Evolutionary conservation across 495 filamentous ascomycete species (phyloP).

Genomic region (Schizothecium vesticola): DNA sequence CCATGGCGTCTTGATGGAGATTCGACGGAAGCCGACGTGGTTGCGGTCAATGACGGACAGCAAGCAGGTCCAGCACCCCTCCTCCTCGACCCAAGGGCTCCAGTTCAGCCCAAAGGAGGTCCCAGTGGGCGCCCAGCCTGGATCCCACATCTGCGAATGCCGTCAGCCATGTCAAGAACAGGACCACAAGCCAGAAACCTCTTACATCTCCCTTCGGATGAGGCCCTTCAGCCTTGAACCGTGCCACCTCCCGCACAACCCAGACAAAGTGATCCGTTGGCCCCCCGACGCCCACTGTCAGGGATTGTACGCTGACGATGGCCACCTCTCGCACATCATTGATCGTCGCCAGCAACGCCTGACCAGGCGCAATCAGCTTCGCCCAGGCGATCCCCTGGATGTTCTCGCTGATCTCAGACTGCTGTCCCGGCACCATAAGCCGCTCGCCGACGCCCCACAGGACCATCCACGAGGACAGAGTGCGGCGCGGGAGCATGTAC

Average conservation of each 20-base stretch:
- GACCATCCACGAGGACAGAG: slow-evolving; percentile 29
- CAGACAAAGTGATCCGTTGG: slow-evolving; percentile 27
- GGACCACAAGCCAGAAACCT: neutral
- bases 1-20: slow-evolving; percentile 29
- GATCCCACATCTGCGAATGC: slow-evolving; percentile 24
- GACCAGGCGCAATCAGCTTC: slow-evolving; percentile 30
- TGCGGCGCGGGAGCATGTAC: slow-evolving; percentile 25
- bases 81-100: slow-evolving; percentile 37
- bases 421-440: slow-evolving; percentile 37
- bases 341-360: slow-evolving; percentile 38
- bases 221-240: slow-evolving; percentile 40
- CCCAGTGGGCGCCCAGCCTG: slow-evolving; percentile 35
- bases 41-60: slow-evolving; percentile 38
- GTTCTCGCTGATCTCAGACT: slow-evolving; percentile 33
- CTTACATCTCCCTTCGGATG: slow-evolving; percentile 33
- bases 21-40: slow-evolving; percentile 42
- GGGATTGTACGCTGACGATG: slow-evolving; percentile 37
- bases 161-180: neutral
- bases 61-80: slow-evolving; percentile 26
- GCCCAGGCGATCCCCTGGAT: slow-evolving; percentile 43
- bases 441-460: slow-evolving; percentile 45
- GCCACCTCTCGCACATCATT: slow-evolving; percentile 40
- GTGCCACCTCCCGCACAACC: slow-evolving; percentile 37
- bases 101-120: slow-evolving; percentile 43
- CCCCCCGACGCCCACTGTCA: slow-evolving; percentile 12